Conservation (phyloP, 805 yeast genomes). For the Yarrowia yakushimensis region DNA sequence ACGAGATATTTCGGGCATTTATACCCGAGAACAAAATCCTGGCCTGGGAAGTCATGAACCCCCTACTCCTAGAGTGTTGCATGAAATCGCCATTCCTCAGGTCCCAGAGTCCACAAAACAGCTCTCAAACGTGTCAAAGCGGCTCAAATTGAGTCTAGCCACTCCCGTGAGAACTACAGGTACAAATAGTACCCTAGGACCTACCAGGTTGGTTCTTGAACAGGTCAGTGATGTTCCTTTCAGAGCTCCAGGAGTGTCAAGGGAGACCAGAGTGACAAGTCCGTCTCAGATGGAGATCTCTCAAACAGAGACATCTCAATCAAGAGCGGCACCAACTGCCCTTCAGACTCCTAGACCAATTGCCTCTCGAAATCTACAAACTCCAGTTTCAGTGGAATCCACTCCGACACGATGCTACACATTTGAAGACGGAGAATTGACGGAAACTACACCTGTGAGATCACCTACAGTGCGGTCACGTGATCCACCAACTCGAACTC, state of each 20-base stretch:
- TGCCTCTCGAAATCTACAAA: no score
- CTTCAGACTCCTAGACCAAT: no score
- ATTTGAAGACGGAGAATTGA: neutral
- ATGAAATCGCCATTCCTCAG: neutral
- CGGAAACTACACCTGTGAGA: neutral
- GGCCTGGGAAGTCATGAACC: neutral
- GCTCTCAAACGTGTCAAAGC: neutral
- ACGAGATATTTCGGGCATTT: constrained; percentile 27
- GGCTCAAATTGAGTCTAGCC: neutral
- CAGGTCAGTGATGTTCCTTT: neutral
- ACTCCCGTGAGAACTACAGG: neutral
- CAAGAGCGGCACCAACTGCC: no score
- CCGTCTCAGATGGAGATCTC: no score
- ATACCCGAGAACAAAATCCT: neutral
- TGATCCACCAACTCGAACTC: neutral
- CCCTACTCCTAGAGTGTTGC: neutral
- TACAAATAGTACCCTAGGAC: neutral
- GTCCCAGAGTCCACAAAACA: neutral
- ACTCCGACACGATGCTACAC: neutral
- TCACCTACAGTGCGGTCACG: neutral
- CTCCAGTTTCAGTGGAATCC: neutral
- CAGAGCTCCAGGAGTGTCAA: neutral
- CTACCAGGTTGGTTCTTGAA: neutral
- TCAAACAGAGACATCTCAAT: neutral
- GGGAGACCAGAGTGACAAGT: no score